Base-by-base conservation (phyloP, 352 stramenopile genomes). In the Thraustochytrium striatum region DNA sequence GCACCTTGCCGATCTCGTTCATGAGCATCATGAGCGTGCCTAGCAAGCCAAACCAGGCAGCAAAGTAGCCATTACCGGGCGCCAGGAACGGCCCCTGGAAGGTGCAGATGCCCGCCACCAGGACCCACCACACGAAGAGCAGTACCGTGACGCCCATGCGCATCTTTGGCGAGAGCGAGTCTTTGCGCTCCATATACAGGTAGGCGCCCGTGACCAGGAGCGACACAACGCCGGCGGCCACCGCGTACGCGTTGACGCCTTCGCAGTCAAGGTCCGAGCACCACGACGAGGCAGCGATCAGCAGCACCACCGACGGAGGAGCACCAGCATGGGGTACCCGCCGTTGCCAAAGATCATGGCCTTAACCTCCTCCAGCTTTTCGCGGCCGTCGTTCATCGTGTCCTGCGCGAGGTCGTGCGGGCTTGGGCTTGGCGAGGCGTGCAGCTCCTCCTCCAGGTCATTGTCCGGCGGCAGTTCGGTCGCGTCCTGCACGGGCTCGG, bases 41-140 rank as follows among this genome's bases (percentile, higher is more conserved):
- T 3, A 80, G 57, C 38, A 80, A 38, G 1, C 70, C 70, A 7
- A 32, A 32, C 70, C 70, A 80, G 38, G 70, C 70, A 32, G 70
- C 70, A 59, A 80, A 80, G 58, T 80, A 80, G 55, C 70, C 70
- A 28, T 80, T 80, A 13, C 70, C 70, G 9, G 70, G 70, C 41
- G 43, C 58, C 28, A 70, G 33, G 58, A 80, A 80, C 0, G 70
- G 70, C 9, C 9, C 5, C 5, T 32, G 30, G 35, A 80, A 80
- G 58, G 70, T 80, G 53, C 35, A 79, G 33, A 80, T 58, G 19
- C 70, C 70, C 5, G 70, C 70, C 8, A 70, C 70, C 19, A 81
- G 41, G 16, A 69, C 70, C 70, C 70, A 80, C 55, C 55, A 80
- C 3, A 72, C 28, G 58, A 80, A 80, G 53, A 80, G 57, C 33